Conservation (phyloP, 805 yeast species). For the Pichia cabralensis region DNA sequence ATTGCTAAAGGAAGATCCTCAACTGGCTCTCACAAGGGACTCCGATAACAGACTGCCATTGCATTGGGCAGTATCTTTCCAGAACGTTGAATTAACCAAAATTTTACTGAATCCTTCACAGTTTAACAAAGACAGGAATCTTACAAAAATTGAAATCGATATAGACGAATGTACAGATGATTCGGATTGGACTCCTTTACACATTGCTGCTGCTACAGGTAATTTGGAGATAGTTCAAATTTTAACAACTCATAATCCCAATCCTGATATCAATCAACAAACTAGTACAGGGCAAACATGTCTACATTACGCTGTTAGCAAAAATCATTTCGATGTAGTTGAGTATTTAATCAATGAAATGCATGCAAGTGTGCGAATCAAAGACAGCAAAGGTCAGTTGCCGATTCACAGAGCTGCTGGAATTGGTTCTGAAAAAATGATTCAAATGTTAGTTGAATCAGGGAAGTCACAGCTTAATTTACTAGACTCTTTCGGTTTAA, state of each 20-base stretch:
- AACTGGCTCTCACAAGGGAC: conserved; percentile 40
- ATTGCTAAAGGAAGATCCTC: conserved; percentile 40
- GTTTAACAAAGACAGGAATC: not conserved
- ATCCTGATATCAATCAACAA: conserved; percentile 49
- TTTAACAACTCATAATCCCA: conserved; percentile 41
- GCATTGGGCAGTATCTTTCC: conserved; percentile 80
- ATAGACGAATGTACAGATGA: conserved; percentile 61
- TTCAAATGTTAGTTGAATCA: conserved; percentile 40
- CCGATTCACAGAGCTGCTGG: conserved; percentile 82
- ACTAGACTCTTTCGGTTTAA: conserved; percentile 68
- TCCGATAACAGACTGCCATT: conserved; percentile 71
- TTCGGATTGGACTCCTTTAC: conserved; percentile 84
- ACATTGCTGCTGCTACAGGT: conserved; percentile 74
- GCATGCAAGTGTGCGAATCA: conserved; percentile 51
- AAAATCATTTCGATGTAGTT: conserved; percentile 47
- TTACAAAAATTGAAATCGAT: conserved; percentile 30
- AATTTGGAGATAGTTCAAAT: conserved; percentile 39
- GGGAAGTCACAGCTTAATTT: conserved; percentile 58
- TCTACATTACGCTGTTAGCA: conserved; percentile 68
- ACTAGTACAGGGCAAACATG: conserved; percentile 63
- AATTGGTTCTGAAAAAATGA: conserved; percentile 52
- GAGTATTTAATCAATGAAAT: conserved; percentile 40
- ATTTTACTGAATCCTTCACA: conserved; percentile 25
- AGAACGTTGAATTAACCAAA: conserved; percentile 41
- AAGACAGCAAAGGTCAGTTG: conserved; percentile 56